Evolutionary conservation across 2,329 filamentous ascomycete genomes (phyloP).

Genomic region (Leptographium procerum): DNA sequence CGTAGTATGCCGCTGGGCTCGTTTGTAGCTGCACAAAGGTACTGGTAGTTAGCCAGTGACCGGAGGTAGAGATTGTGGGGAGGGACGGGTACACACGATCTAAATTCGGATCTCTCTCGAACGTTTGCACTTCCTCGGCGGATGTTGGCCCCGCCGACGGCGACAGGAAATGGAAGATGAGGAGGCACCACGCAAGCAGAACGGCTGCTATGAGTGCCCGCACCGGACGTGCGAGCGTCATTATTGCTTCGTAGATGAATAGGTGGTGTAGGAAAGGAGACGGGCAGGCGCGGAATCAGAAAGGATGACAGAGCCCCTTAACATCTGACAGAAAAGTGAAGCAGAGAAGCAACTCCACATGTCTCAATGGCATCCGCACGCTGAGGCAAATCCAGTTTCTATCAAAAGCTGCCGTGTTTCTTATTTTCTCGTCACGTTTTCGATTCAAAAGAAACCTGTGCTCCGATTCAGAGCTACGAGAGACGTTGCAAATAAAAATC

Average conservation of each 20-base stretch:
- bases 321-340: not conserved
- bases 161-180: constrained; percentile 64
- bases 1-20: constrained; percentile 71
- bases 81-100: constrained; percentile 52
- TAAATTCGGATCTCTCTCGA: constrained; percentile 68
- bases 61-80: not conserved
- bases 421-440: not conserved
- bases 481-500: too few species aligned
- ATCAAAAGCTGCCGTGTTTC: not conserved
- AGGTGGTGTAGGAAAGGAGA: not conserved
- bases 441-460: not conserved
- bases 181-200: constrained; percentile 59
- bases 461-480: not conserved
- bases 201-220: constrained; percentile 64
- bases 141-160: constrained; percentile 32
- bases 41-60: not conserved
- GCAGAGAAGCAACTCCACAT: not conserved
- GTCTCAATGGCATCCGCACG: not conserved
- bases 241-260: constrained; percentile 33
- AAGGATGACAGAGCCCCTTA: not conserved
- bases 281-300: not conserved
- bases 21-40: constrained; percentile 51
- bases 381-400: too few species aligned
- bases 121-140: constrained; percentile 27
- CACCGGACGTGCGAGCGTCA: constrained; percentile 80